Percentiles rank a stretch among this genome's conserved stretches.
These are phyloP conservation scores for Psidium guajava DNA, from an alignment of 345 rosid genomes.

Conservation along the genomic window DNA sequence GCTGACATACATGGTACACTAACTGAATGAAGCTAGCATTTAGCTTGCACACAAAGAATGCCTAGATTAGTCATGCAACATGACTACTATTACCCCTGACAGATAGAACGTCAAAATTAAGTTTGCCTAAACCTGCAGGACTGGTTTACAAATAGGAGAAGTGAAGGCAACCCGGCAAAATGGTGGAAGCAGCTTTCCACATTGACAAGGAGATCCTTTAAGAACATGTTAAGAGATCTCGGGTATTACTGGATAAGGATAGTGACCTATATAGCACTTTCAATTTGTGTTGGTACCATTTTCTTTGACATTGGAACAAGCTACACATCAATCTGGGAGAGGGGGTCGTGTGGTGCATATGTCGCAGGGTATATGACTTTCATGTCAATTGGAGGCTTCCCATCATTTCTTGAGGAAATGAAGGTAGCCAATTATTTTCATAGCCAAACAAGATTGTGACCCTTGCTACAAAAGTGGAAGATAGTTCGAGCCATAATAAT, in stretches of 20 bases:
- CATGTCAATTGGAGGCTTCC: constrained; percentile 97
- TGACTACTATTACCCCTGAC: neutral
- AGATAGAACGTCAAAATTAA: neutral
- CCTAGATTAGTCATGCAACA: neutral
- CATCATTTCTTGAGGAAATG: constrained; percentile 94
- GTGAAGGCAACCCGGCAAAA: constrained; percentile 82
- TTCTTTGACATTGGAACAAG: constrained; percentile 73
- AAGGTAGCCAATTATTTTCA: constrained; percentile 31
- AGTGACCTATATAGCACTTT: constrained; percentile 54
- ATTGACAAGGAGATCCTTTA: constrained; percentile 71
- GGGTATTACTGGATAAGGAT: constrained; percentile 98
- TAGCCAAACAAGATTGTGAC: neutral
- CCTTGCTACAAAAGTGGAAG: neutral
- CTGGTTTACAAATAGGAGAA: constrained; percentile 58
- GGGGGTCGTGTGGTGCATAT: constrained; percentile 87
- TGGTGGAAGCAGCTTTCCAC: constrained; percentile 76
- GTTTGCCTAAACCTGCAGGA: constrained; percentile 30
- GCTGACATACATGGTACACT: neutral
- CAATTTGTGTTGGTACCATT: constrained; percentile 82
- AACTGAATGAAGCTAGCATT: neutral
- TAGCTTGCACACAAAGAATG: neutral
- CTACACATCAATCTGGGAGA: constrained; percentile 76
- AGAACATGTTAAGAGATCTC: constrained; percentile 91
- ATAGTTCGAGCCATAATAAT: neutral
- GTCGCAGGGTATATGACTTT: constrained; percentile 88